These are phyloP conservation scores for Pseudocercospora pini-densiflorae DNA, from an alignment of 2,329 filamentous ascomycete species.

Conservation along the genomic window DNA sequence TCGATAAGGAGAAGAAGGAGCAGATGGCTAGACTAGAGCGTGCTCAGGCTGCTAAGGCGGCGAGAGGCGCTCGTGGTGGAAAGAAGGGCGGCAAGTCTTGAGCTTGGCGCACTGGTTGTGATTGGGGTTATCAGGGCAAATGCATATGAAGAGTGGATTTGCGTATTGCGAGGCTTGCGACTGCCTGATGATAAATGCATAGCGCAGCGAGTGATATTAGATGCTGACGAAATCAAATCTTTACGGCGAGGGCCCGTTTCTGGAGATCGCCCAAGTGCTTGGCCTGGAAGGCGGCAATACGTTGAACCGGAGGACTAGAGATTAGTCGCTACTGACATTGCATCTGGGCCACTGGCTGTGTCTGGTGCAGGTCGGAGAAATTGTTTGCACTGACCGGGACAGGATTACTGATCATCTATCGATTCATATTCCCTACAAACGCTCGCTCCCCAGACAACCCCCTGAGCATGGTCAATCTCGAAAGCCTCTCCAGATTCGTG, in stretches of 20 bases:
- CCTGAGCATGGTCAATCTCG: too few species aligned
- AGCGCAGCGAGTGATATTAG: slow-evolving; percentile 5
- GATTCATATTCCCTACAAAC: too few species aligned
- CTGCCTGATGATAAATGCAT: slow-evolving; percentile 16
- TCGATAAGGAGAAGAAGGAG: slow-evolving; percentile 62
- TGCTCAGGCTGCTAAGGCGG: slow-evolving; percentile 47
- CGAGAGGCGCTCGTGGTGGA: slow-evolving; percentile 46
- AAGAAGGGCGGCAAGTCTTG: slow-evolving; percentile 50
- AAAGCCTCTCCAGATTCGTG: too few species aligned
- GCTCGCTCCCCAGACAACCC: too few species aligned
- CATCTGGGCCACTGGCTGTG: too few species aligned
- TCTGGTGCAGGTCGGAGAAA: too few species aligned
- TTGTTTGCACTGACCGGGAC: too few species aligned
- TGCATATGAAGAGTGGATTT: slow-evolving; percentile 4
- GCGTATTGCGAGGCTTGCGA: slow-evolving; percentile 16
- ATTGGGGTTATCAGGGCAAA: background rate
- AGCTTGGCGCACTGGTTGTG: slow-evolving; percentile 7
- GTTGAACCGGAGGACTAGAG: background rate
- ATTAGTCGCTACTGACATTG: background rate
- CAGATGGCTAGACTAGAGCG: slow-evolving; percentile 53
- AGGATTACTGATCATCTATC: too few species aligned
- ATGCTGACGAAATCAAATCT: background rate
- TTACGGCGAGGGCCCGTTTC: background rate
- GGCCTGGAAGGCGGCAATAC: background rate
- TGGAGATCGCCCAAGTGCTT: background rate